Evolutionary conservation across 345 rosid species (phyloP), one percentile per base, ranked within the genome.

Genomic region (Gossypium anomalum): DNA sequence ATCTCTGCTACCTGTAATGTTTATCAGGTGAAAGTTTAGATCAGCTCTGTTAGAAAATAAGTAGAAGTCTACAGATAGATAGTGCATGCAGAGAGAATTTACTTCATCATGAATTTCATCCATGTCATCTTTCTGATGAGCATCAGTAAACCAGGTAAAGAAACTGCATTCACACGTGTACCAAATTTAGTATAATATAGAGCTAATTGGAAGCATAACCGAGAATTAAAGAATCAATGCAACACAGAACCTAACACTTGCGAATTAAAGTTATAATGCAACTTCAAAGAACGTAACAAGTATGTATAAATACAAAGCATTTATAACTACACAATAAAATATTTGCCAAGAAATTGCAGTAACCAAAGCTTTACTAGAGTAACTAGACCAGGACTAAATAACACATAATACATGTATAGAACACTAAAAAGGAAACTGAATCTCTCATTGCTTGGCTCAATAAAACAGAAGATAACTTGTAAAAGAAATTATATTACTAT

Each of bases 41-140:
- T 15, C 58, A 77, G 60, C 47, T 75, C 56, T 10, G 66, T 55
- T 27, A 64, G 43, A 59, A 75, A 51, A 9, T 34, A 15, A 62
- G 51, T 9, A 68, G 52, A 48, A 11, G 58, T 27, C 22, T 66
- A 43, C 75, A 43, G 61, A 44, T 14, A 34, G 29, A 23, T 65
- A 38, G 65, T 52, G 52, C 12, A 77, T 51, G 73, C 5, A 47
- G 19, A 73, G 19, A 71, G 13, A 64, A 79, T 75, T 71, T 77
- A 90, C 98, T 87, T 94, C 98, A 79, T 92, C 97, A 60, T 86
- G 89, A 70, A 81, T 34, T 34, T 34, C 41, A 34, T 34, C 41
- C 41, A 34, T 34, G 41, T 5, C 41, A 34, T 34, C 41, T 34
- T 34, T 34, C 7, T 34, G 41, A 34, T 34, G 41, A 34, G 41